Evolutionary conservation across 2,329 filamentous ascomycete genomes (phyloP).

Genomic region (Orbilia oligospora): DNA sequence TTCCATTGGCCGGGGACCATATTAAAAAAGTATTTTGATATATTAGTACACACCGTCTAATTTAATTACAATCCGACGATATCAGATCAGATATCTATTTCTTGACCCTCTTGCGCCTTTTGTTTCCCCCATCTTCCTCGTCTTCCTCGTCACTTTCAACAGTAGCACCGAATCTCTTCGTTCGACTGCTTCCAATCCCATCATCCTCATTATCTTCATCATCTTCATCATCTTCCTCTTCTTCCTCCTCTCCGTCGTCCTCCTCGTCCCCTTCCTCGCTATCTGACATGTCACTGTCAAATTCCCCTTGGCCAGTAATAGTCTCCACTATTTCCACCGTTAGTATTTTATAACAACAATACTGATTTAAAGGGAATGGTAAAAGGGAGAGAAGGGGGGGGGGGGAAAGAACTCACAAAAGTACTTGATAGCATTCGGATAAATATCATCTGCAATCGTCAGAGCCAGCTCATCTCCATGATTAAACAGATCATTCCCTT

Average conservation of each 20-base stretch:
- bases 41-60: too few species aligned
- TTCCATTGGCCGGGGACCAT: too few species aligned
- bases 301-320: conserved; percentile 74
- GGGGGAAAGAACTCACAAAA: conserved; percentile 78
- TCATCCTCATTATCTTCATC: conserved; percentile 69
- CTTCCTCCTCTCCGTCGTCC: conserved; percentile 67
- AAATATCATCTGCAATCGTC: conserved; percentile 86
- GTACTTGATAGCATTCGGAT: conserved; percentile 88
- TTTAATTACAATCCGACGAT: background rate
- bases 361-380: background rate
- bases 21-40: too few species aligned
- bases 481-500: conserved; percentile 85
- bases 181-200: conserved; percentile 65
- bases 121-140: conserved; percentile 42
- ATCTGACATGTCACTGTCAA: conserved; percentile 73
- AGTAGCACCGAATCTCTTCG: conserved; percentile 59
- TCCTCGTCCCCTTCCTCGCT: conserved; percentile 69
- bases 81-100: conserved; percentile 26
- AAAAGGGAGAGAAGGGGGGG: conserved; percentile 3
- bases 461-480: conserved; percentile 86
- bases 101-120: conserved; percentile 54
- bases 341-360: background rate
- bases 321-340: conserved; percentile 73
- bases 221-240: conserved; percentile 68
- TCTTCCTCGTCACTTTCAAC: conserved; percentile 32